These are phyloP conservation scores for Kodamaea nitidulidarum DNA, from an alignment of 805 yeast genomes.

Conservation along the genomic window DNA sequence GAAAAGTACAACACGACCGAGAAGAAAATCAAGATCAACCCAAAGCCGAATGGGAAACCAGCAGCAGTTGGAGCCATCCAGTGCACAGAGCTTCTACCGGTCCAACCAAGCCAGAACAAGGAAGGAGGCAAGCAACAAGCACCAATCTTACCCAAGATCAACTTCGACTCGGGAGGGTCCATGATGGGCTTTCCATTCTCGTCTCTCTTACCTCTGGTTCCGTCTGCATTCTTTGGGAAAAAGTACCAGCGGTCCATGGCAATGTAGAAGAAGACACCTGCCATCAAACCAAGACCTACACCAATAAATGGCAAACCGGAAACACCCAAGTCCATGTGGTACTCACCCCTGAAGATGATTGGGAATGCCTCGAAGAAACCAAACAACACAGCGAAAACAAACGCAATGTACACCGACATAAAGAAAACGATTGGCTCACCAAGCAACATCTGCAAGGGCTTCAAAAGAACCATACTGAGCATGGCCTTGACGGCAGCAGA, in stretches of 20 bases:
- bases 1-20: slow-evolving; percentile 65
- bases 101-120: slow-evolving; percentile 82
- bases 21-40: slow-evolving; percentile 68
- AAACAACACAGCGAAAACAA: slow-evolving; percentile 71
- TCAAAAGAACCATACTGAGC: slow-evolving; percentile 48
- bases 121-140: slow-evolving; percentile 62
- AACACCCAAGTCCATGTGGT: slow-evolving; percentile 54
- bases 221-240: slow-evolving; percentile 59
- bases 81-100: slow-evolving; percentile 55
- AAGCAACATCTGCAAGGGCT: slow-evolving; percentile 65
- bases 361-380: slow-evolving; percentile 82
- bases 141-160: slow-evolving; percentile 62
- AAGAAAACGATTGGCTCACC: slow-evolving; percentile 73
- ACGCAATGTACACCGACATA: slow-evolving; percentile 66
- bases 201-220: slow-evolving; percentile 54
- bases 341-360: slow-evolving; percentile 63
- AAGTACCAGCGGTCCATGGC: slow-evolving; percentile 44
- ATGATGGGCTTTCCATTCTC: slow-evolving; percentile 51
- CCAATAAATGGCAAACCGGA: slow-evolving; percentile 71
- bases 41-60: slow-evolving; percentile 77
- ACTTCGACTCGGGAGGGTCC: slow-evolving; percentile 58
- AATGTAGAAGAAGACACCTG: slow-evolving; percentile 53
- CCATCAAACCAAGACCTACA: slow-evolving; percentile 62
- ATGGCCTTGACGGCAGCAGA: slow-evolving; percentile 41
- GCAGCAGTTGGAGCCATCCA: slow-evolving; percentile 77